phyloP scores from a whole-genome alignment of 164 flowering plant species.

The Taxillus chinensis region DNA sequence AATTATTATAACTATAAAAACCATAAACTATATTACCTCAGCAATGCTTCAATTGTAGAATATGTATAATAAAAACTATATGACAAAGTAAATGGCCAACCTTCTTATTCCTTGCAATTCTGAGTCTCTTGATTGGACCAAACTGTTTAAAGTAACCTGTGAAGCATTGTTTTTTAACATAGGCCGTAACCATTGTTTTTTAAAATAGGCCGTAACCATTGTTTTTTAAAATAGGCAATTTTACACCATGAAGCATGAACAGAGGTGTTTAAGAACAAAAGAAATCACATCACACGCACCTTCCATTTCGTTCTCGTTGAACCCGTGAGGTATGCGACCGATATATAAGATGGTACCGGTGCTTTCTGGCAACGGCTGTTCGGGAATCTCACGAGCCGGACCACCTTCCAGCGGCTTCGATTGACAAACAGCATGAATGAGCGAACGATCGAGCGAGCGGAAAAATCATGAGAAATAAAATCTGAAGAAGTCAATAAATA shows the following conservation, averaged over 20 bases:
- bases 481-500: not conserved
- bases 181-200: not conserved
- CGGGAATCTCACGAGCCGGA: not conserved
- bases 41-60: no score
- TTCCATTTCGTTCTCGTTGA: constrained; percentile 5
- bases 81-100: constrained; percentile 19
- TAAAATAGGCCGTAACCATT: not conserved
- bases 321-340: not conserved
- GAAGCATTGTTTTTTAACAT: constrained; percentile 3
- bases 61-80: no score
- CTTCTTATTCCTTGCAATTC: constrained; percentile 79
- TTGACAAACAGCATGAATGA: no score
- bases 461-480: not conserved
- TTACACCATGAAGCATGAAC: not conserved
- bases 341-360: not conserved
- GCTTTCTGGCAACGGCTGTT: not conserved
- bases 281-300: constrained; percentile 23
- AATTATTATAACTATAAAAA: no score
- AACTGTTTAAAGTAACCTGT: constrained; percentile 76
- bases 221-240: not conserved
- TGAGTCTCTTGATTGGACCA: constrained; percentile 58
- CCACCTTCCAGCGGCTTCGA: not conserved
- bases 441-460: no score
- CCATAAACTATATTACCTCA: no score
- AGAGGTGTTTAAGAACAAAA: no score